These are phyloP conservation scores for Tylopilus felleus DNA, from an alignment of 768 basidiomycete genomes.

Conservation along the genomic window DNA sequence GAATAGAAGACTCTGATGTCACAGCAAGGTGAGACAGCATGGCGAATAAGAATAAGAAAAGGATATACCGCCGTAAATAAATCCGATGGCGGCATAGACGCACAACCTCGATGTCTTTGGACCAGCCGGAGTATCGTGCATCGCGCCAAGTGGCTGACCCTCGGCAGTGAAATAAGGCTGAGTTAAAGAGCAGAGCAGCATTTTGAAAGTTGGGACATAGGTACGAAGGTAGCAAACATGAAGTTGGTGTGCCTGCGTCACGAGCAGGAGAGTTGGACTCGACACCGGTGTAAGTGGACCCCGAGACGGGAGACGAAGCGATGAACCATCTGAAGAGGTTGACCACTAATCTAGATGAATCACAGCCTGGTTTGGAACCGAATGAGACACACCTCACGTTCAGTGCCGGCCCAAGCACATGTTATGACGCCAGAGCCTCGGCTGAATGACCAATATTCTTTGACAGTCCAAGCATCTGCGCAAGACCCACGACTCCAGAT, in stretches of 20 bases:
- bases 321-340: conserved; percentile 40
- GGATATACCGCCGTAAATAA: conserved; percentile 53
- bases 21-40: conserved; percentile 1
- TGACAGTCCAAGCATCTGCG: conserved; percentile 59
- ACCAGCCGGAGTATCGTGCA: conserved; percentile 30
- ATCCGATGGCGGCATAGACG: conserved; percentile 54
- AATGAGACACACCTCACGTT: conserved; percentile 51
- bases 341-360: conserved; percentile 47
- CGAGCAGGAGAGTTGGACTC: conserved; percentile 54
- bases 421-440: conserved; percentile 56
- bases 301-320: conserved; percentile 52
- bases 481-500: conserved; percentile 60
- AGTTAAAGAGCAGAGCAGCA: conserved; percentile 47
- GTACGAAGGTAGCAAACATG: conserved; percentile 54
- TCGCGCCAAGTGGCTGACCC: conserved; percentile 29
- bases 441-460: conserved; percentile 53
- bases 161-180: conserved; percentile 39
- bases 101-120: conserved; percentile 47
- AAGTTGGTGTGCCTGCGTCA: conserved; percentile 61
- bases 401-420: conserved; percentile 56
- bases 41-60: neutral
- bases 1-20: conserved; percentile 48
- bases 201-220: conserved; percentile 41
- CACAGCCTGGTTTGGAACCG: neutral
- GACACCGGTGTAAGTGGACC: conserved; percentile 56